Percentiles rank a stretch among this genome's conserved stretches.
Evolutionary conservation across 176 grass and related monocot genomes (phyloP).

Genomic region (Aegilops umbellulata): DNA sequence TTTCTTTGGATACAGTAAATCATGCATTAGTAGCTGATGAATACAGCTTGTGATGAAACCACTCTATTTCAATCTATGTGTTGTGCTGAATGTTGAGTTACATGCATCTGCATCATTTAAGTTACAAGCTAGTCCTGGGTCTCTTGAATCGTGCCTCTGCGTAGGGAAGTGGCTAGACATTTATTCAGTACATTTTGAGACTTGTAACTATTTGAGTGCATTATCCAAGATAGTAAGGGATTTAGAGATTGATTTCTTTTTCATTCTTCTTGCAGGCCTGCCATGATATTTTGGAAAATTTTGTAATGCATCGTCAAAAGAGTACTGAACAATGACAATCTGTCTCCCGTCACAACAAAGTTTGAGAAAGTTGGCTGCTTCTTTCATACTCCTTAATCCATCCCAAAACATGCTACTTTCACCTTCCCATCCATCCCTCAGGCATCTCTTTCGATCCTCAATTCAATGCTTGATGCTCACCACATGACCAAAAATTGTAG

Average conservation of each 20-base stretch:
- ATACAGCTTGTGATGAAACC: no score
- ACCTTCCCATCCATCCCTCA: neutral
- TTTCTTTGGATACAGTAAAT: no score
- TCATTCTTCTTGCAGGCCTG: neutral
- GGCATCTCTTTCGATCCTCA: conserved; percentile 21
- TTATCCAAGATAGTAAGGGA: no score
- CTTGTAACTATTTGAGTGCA: no score
- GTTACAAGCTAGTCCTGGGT: no score
- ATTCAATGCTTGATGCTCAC: neutral
- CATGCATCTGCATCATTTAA: no score
- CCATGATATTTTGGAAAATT: neutral
- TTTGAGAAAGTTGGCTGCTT: conserved; percentile 24
- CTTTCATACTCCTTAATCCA: conserved; percentile 1
- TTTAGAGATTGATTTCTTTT: neutral
- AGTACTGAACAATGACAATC: conserved; percentile 25
- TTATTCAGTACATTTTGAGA: no score
- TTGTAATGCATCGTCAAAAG: neutral
- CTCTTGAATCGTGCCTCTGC: no score
- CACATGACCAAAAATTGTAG: neutral
- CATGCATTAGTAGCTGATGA: no score
- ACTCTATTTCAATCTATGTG: no score
- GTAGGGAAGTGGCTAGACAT: no score
- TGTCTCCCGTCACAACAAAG: conserved; percentile 27
- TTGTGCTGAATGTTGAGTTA: no score
- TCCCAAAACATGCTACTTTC: neutral